phyloP scores from a whole-genome alignment of 2,329 filamentous ascomycete species.

The Ceratocystis cacaofunesta region DNA sequence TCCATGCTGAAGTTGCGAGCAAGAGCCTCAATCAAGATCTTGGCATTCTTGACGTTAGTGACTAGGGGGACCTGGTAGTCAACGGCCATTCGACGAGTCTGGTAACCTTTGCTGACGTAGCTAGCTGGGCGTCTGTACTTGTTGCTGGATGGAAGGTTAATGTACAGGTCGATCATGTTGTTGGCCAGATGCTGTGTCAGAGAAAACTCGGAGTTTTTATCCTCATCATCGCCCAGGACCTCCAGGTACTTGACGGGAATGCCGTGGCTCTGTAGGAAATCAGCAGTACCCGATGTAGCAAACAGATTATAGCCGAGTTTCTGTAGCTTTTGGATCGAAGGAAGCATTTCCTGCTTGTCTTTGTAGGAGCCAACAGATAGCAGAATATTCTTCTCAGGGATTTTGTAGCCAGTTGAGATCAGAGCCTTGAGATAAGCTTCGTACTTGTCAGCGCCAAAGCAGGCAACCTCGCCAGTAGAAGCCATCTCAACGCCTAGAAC shows the following conservation, averaged over 20 bases:
- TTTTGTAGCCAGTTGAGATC: slow-evolving; percentile 87
- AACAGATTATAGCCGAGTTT: slow-evolving; percentile 90
- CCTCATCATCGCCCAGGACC: slow-evolving; percentile 62
- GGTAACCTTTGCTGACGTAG: slow-evolving; percentile 97
- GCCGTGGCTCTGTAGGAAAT: slow-evolving; percentile 87
- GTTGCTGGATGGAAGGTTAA: slow-evolving; percentile 98
- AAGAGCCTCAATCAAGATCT: slow-evolving; percentile 89
- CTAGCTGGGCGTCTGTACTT: slow-evolving; percentile 90
- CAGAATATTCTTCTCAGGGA: slow-evolving; percentile 89
- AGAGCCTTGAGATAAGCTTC: slow-evolving; percentile 96
- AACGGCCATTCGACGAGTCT: slow-evolving; percentile 92
- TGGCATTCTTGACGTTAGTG: slow-evolving; percentile 98
- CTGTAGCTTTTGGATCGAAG: slow-evolving; percentile 77
- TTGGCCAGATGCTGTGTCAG: slow-evolving; percentile 92
- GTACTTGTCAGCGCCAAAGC: slow-evolving; percentile 88
- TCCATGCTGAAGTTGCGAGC: slow-evolving; percentile 76
- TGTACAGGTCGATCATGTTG: slow-evolving; percentile 96
- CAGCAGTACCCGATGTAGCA: slow-evolving; percentile 87
- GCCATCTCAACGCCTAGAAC: slow-evolving; percentile 98
- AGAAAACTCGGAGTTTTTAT: slow-evolving; percentile 90
- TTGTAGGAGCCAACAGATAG: slow-evolving; percentile 94
- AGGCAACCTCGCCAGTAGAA: slow-evolving; percentile 94
- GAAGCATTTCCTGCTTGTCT: slow-evolving; percentile 94
- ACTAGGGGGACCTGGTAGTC: slow-evolving; percentile 94
- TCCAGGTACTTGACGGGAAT: slow-evolving; percentile 90